Conservation (phyloP, 2,329 filamentous ascomycete species). For the Magnaporthiopsis rhizophila region DNA sequence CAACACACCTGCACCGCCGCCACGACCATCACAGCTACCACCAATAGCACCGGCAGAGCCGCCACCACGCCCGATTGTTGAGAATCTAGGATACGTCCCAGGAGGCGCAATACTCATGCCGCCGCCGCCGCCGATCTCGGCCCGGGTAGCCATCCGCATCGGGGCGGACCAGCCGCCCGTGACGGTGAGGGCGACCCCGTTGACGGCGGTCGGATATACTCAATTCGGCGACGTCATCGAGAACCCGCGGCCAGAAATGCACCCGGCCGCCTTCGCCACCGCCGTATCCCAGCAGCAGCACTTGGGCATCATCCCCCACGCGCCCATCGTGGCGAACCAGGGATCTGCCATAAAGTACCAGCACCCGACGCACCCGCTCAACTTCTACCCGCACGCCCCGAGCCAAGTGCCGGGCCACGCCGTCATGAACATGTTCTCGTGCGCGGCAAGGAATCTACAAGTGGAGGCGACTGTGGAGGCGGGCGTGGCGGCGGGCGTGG, state of each 20-base stretch:
- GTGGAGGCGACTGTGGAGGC: background rate
- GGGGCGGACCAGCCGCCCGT: background rate
- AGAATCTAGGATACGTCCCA: background rate
- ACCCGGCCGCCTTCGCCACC: slow-evolving; percentile 33
- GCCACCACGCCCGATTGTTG: background rate
- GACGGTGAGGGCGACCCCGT: slow-evolving; percentile 42
- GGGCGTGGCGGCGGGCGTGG: no score
- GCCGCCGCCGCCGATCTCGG: no score
- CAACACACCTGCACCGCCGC: background rate
- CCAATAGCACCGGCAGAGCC: background rate
- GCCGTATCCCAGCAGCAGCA: slow-evolving; percentile 10
- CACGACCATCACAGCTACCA: background rate
- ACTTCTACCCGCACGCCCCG: slow-evolving; percentile 62
- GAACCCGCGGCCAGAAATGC: slow-evolving; percentile 56
- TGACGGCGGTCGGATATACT: slow-evolving; percentile 62
- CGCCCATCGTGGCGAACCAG: slow-evolving; percentile 66
- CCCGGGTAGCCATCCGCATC: background rate
- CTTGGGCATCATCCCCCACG: slow-evolving; percentile 26
- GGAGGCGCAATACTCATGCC: no score
- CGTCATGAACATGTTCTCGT: slow-evolving; percentile 85
- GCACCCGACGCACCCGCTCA: slow-evolving; percentile 63
- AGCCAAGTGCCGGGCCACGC: slow-evolving; percentile 49
- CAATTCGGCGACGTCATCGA: slow-evolving; percentile 77
- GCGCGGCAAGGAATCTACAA: slow-evolving; percentile 53
- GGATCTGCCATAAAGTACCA: slow-evolving; percentile 82